Evolutionary conservation across 1,139 yeast species (phyloP).

Genomic region (Magnusiomyces sp.): DNA sequence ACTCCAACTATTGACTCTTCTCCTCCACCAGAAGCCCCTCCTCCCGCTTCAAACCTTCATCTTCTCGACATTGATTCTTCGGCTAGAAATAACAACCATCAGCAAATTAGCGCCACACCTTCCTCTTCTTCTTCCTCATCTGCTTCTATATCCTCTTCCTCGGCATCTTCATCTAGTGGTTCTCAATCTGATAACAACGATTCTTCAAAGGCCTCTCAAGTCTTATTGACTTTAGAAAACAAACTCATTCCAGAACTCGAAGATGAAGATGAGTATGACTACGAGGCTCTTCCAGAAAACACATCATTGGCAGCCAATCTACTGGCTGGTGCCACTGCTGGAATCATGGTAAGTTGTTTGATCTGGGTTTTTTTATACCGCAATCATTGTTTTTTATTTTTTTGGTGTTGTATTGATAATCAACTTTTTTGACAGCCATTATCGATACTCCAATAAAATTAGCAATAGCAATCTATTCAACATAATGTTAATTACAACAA

Average conservation of each 20-base stretch:
- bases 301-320: conserved; percentile 79
- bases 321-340: conserved; percentile 94
- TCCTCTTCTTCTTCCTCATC: not conserved
- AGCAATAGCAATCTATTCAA: no score
- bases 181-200: not conserved
- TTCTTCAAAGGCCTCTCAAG: not conserved
- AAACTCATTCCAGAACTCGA: not conserved
- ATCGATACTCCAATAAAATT: not conserved
- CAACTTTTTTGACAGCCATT: not conserved
- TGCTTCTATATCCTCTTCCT: not conserved
- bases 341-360: conserved; percentile 45
- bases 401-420: not conserved
- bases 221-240: no score
- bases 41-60: no score
- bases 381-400: not conserved
- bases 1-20: no score
- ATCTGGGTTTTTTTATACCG: conserved; percentile 31
- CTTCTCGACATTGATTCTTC: no score
- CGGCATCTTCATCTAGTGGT: not conserved
- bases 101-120: not conserved
- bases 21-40: no score
- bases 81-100: not conserved
- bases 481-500: no score
- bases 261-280: conserved; percentile 43
- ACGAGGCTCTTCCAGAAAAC: conserved; percentile 84